Conservation (phyloP, 345 rosid species). For the Lepidium sativum region DNA sequence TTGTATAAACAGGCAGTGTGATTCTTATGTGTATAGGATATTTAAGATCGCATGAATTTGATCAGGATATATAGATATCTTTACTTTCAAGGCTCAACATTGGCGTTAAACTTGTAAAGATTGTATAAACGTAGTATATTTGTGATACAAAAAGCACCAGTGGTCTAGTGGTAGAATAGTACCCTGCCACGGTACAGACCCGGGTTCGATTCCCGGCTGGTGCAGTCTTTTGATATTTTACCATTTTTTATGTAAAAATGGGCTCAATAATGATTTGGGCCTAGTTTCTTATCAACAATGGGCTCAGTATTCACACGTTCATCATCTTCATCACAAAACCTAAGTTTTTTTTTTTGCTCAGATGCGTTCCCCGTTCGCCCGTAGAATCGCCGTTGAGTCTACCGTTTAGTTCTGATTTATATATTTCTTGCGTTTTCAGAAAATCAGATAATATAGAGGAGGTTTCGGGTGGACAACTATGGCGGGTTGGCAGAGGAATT, state of each 20-base stretch:
- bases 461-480: constrained; percentile 20
- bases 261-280: too few species aligned
- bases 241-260: too few species aligned
- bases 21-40: not conserved
- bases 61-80: not conserved
- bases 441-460: not conserved
- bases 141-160: too few species aligned
- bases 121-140: too few species aligned
- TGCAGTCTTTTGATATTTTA: constrained; percentile 7
- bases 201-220: constrained; percentile 81
- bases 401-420: not conserved
- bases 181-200: constrained; percentile 82
- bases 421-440: not conserved
- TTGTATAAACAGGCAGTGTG: not conserved
- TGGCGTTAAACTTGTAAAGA: too few species aligned
- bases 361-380: not conserved
- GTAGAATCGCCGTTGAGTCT: not conserved
- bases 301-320: not conserved
- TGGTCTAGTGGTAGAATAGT: constrained; percentile 40
- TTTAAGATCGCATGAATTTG: not conserved
- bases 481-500: constrained; percentile 75
- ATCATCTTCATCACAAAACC: not conserved
- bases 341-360: not conserved
- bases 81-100: too few species aligned
- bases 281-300: too few species aligned